These are phyloP conservation scores for Salinomyces thailandicus DNA, from an alignment of 2,329 filamentous ascomycete species.

Conservation along the genomic window DNA sequence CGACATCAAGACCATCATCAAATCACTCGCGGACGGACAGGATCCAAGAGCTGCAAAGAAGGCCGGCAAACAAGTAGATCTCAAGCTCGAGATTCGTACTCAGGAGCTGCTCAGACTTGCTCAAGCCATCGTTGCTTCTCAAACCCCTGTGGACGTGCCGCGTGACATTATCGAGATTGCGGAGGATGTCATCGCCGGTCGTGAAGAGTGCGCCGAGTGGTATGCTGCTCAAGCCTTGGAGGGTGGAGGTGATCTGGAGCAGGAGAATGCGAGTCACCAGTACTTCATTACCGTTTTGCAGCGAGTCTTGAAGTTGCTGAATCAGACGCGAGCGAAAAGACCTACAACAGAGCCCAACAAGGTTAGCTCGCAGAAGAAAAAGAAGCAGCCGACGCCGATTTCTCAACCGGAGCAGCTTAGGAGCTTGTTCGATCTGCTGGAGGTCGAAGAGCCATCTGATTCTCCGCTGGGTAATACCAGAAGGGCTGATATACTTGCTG, in stretches of 20 bases:
- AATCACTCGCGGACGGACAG: not conserved
- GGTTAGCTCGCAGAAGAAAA: not conserved
- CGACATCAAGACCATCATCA: slow-evolving; percentile 3
- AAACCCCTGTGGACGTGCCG: slow-evolving; percentile 2
- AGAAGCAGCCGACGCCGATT: not conserved
- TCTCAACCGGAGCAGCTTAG: slow-evolving; percentile 1
- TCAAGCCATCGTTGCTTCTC: slow-evolving; percentile 4
- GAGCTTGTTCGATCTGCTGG: slow-evolving; percentile 6
- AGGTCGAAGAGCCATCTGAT: slow-evolving; percentile 7
- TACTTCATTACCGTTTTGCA: slow-evolving; percentile 8
- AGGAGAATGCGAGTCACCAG: slow-evolving; percentile 7
- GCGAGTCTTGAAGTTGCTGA: slow-evolving; percentile 3
- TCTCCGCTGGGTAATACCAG: slow-evolving; percentile 2
- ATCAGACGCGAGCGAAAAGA: not conserved
- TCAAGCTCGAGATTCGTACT: slow-evolving; percentile 2
- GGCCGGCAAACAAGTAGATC: not conserved
- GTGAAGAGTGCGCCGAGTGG: slow-evolving; percentile 3
- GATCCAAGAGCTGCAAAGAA: not conserved
- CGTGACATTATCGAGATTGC: slow-evolving; percentile 1
- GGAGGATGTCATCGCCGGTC: slow-evolving; percentile 6
- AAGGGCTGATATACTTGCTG: too few relatives aligned
- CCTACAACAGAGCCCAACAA: not conserved
- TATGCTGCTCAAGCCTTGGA: slow-evolving; percentile 4
- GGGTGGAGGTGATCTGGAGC: not conserved
- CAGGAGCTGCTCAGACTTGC: slow-evolving; percentile 7